phyloP scores from a whole-genome alignment of 176 grass and related monocot species.

The Carex myosuroides region DNA sequence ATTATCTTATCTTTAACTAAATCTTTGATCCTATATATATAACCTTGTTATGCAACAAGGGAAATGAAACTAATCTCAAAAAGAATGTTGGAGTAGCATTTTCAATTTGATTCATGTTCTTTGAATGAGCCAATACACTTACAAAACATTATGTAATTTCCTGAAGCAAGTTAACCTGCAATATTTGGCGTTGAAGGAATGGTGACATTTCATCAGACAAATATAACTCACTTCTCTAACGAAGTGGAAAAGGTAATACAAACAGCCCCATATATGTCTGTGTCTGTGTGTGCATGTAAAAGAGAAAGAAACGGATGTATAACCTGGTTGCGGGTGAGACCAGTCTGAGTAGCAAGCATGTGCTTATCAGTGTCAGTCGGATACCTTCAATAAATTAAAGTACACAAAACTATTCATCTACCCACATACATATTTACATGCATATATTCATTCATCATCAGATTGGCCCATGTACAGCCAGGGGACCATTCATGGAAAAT shows the following conservation, averaged over 20 bases:
- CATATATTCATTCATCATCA: constrained; percentile 4
- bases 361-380: constrained; percentile 54
- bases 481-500: not conserved
- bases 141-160: not conserved
- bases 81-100: not conserved
- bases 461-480: not conserved
- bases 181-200: not conserved
- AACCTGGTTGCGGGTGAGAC: constrained; percentile 56
- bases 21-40: not conserved
- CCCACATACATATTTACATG: not conserved
- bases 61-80: not conserved
- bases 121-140: not conserved
- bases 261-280: not conserved
- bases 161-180: not conserved
- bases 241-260: not conserved
- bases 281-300: not conserved
- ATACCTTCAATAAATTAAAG: constrained; percentile 33
- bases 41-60: not conserved
- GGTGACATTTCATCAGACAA: not conserved
- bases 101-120: not conserved
- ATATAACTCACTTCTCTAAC: not conserved
- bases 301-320: not conserved
- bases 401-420: not conserved
- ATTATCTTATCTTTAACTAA: not conserved
- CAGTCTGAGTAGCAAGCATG: constrained; percentile 56